These are phyloP conservation scores for Borovskyia barvae DNA, from an alignment of 208 protist genomes.

Conservation along the genomic window DNA sequence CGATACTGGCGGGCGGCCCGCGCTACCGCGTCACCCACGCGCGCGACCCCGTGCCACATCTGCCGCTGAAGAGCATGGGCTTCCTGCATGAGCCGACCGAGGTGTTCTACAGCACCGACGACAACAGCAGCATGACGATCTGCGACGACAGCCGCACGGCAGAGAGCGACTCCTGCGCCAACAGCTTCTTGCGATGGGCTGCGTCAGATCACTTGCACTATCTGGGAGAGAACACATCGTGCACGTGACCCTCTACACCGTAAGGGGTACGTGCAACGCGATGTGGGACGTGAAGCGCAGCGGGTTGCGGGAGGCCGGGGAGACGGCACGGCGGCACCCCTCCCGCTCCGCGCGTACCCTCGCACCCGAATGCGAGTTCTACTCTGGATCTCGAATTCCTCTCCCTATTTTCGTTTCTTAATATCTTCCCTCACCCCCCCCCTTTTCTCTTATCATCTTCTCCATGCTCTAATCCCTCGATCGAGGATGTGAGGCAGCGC, in stretches of 20 bases:
- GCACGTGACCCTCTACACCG: neutral
- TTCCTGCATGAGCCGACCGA: slow-evolving; percentile 34
- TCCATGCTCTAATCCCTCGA: too few species aligned
- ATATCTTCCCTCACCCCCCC: too few species aligned
- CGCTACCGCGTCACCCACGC: slow-evolving; percentile 37
- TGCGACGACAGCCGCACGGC: slow-evolving; percentile 24
- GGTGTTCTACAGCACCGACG: slow-evolving; percentile 30
- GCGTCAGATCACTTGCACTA: slow-evolving; percentile 36
- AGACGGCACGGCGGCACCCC: too few species aligned
- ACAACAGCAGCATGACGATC: slow-evolving; percentile 8
- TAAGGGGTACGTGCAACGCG: neutral
- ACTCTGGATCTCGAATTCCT: too few species aligned
- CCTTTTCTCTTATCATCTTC: too few species aligned
- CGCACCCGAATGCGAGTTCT: neutral
- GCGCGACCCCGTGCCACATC: slow-evolving; percentile 33
- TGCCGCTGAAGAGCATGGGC: slow-evolving; percentile 17
- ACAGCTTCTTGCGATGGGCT: slow-evolving; percentile 1
- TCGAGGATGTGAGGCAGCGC: too few species aligned
- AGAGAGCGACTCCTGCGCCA: slow-evolving; percentile 30
- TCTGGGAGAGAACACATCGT: slow-evolving; percentile 24
- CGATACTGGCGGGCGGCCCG: slow-evolving; percentile 16
- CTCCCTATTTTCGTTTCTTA: too few species aligned
- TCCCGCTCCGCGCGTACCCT: too few species aligned
- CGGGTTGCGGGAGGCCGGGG: too few species aligned
- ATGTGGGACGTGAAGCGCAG: too few species aligned